Conservation (phyloP, 768 basidiomycete genomes). For the Boletus barrowsii region DNA sequence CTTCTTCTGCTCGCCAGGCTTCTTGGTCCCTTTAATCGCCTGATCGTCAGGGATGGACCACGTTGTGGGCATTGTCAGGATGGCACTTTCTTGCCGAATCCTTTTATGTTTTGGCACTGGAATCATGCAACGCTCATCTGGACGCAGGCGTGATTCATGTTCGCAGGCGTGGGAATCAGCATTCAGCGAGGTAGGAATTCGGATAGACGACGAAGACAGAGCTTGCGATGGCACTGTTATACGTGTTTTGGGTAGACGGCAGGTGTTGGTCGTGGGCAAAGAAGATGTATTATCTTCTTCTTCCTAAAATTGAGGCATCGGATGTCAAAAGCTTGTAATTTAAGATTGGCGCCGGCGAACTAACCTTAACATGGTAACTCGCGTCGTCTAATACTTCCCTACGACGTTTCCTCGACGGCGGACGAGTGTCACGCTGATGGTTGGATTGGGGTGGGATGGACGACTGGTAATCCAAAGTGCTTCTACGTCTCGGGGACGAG, state of each 20-base stretch:
- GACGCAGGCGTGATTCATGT: slow-evolving; percentile 21
- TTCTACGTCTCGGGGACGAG: slow-evolving; percentile 17
- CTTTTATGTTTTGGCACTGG: slow-evolving; percentile 27
- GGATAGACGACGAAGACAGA: slow-evolving; percentile 10
- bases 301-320: slow-evolving; percentile 26
- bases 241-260: slow-evolving; percentile 22
- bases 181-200: slow-evolving; percentile 10
- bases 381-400: slow-evolving; percentile 29
- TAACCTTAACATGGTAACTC: slow-evolving; percentile 31
- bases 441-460: slow-evolving; percentile 15
- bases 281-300: slow-evolving; percentile 22
- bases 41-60: slow-evolving; percentile 35
- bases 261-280: slow-evolving; percentile 15
- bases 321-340: slow-evolving; percentile 23
- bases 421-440: slow-evolving; percentile 16
- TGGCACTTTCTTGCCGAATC: slow-evolving; percentile 26
- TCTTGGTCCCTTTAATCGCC: slow-evolving; percentile 31
- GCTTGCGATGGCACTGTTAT: slow-evolving; percentile 25
- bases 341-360: slow-evolving; percentile 28
- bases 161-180: slow-evolving; percentile 17
- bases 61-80: slow-evolving; percentile 27
- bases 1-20: slow-evolving; percentile 40
- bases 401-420: slow-evolving; percentile 33
- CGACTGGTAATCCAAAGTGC: slow-evolving; percentile 15
- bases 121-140: slow-evolving; percentile 22